Evolutionary conservation across 1,284 basidiomycete species (phyloP), one percentile per base, ranked within the genome.

Genomic region (Cryptococcus sp.): DNA sequence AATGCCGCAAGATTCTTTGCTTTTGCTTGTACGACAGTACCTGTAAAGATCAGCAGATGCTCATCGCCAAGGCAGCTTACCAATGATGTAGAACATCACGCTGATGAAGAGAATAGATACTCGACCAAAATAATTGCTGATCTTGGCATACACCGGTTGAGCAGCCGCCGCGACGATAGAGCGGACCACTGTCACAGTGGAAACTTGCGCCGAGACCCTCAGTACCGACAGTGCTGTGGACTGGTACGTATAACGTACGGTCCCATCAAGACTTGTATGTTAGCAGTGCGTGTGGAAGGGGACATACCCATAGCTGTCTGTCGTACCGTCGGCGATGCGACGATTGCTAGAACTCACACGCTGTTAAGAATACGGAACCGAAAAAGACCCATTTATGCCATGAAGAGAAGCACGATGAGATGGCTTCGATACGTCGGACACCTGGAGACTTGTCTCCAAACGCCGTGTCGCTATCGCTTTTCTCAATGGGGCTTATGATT

Each of bases 61-160:
- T 22, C 23, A n/a, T 15, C 38, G n/a, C 3, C 25, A 20, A 20
- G 46, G 27, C n/a, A 8, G 46, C 65, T 55, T 41, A 64, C 68
- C 76, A 35, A 80, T 40, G 30, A 74, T 64, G 52, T 78, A 80
- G 60, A 80, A 75, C 40, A 80, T 17, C 25, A 77, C 63, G 22
- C 69, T 70, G 59, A 78, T 63, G 35, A 68, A 39, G 50, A 81
- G 61, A 50, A 81, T 63, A 43, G 71, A 70, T 16, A 75, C 53
- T 19, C 80, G 76, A 3, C 80, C 80, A 55, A 80, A 80, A 51
- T 76, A 68, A 64, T 80, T 73, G 7, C 66, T 67, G 38, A 79
- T 62, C 56, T 75, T 76, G 39, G 74, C 75, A 43, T 66, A 70
- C 1, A 63, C 64, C 3, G 76, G 76, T 64, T 79, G 73, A 48